Evolutionary conservation across 176 grass and related monocot species (phyloP).

Genomic region (Aegilops speltoides): DNA sequence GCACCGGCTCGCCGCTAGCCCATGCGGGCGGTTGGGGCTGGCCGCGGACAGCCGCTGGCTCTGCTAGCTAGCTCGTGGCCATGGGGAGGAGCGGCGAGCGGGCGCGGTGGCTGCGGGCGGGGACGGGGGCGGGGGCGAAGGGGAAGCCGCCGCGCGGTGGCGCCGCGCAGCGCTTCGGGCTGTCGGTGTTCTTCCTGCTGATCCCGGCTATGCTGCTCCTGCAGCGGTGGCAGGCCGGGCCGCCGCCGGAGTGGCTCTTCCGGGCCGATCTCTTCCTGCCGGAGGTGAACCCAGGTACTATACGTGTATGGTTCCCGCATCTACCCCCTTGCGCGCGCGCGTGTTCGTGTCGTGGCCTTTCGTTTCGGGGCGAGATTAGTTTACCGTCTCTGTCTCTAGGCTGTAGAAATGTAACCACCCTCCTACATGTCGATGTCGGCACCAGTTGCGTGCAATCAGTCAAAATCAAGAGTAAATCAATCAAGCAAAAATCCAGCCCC

Average conservation of each 20-base stretch:
- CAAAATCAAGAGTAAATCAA: too few relatives aligned
- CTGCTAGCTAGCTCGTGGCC: background rate
- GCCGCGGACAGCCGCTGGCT: background rate
- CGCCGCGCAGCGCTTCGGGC: background rate
- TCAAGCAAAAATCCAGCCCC: background rate
- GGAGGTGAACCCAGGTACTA: conserved; percentile 24
- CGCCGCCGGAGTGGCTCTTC: conserved; percentile 37
- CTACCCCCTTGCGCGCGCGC: background rate
- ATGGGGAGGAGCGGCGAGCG: background rate
- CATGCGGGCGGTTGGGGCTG: background rate
- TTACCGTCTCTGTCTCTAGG: background rate
- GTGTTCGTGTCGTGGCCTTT: background rate
- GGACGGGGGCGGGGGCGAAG: background rate
- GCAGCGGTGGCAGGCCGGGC: conserved; percentile 31
- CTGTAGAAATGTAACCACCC: background rate
- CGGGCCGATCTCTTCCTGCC: background rate
- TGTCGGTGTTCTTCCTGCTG: conserved; percentile 20
- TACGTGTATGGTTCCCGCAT: background rate
- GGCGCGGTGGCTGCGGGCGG: background rate
- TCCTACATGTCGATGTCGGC: background rate
- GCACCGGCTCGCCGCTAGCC: too few relatives aligned
- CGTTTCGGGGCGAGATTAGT: background rate
- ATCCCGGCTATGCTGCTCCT: conserved; percentile 36
- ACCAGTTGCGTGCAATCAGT: background rate
- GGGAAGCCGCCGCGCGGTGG: background rate